Conservation (phyloP, 805 yeast genomes). For the Pichia phayaonensis region DNA sequence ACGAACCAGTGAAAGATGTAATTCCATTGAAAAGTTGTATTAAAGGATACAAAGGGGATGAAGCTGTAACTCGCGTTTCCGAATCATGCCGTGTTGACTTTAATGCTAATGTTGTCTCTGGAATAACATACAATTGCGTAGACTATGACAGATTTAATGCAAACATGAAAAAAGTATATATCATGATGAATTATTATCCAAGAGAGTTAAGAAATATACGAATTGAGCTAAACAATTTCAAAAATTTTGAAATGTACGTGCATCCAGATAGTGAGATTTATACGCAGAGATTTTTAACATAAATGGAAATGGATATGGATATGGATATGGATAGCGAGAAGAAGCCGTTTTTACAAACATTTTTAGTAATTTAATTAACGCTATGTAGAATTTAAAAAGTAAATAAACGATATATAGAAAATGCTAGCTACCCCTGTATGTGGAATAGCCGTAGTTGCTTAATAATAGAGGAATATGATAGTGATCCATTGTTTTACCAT, state of each 20-base stretch:
- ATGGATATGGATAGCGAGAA: too few relatives aligned
- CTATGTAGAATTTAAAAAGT: too few relatives aligned
- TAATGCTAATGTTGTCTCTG: conserved; percentile 39
- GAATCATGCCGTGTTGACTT: conserved; percentile 24
- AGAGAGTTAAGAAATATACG: conserved; percentile 48
- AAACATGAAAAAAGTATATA: conserved; percentile 40
- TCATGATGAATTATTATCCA: conserved; percentile 39
- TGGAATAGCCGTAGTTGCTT: conserved; percentile 81
- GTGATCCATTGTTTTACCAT: conserved; percentile 64
- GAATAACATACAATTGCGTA: conserved; percentile 45
- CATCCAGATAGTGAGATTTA: conserved; percentile 52
- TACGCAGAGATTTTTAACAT: conserved; percentile 56
- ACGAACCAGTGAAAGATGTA: not conserved
- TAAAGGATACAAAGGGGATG: too few relatives aligned
- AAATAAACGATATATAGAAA: not conserved
- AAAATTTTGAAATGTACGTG: conserved; percentile 57
- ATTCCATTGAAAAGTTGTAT: conserved; percentile 9
- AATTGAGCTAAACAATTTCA: conserved; percentile 56
- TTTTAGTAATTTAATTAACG: too few relatives aligned
- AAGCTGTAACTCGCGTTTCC: too few relatives aligned
- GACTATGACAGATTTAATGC: conserved; percentile 49
- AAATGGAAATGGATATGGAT: too few relatives aligned
- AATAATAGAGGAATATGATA: conserved; percentile 85
- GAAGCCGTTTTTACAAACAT: too few relatives aligned
- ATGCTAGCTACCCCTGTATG: conserved; percentile 62